Base-by-base conservation (phyloP, 2,329 filamentous ascomycete species). In the Penicillium fuscoglaucum region DNA sequence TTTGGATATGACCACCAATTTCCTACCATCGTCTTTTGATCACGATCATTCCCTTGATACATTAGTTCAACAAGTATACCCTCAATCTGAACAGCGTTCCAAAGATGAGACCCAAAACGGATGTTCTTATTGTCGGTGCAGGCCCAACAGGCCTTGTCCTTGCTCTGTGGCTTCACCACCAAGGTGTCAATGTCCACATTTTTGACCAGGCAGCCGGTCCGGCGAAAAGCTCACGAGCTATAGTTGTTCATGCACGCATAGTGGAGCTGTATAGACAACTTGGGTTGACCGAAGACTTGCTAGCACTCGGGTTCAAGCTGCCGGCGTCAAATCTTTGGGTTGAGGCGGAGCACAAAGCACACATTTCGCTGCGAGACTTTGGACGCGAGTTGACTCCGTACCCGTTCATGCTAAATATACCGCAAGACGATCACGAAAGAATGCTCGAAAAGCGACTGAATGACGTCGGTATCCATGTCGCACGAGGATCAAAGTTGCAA, bases 231-330 rank as follows among this genome's bases (percentile, higher is more conserved):
- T 60, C 81, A 72, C 61, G 74, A 24, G 70, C 73, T 9, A 67
- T 84, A 1, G 73, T 76, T 10, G 67, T 84, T 6, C 82, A 84
- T 56, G 72, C 80, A 13, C 78, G 82, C 9, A 81, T 78, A 1
- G 65, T 82, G 9, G 82, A 84, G 63, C 71, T 83, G 26, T 76
- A 83, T 50, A 75, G 75, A 47, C 80, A 82, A 40, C 75, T 83
- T 45, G 70, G 70, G 6, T 62, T 79, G 33, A 67, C 74, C 8
- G 69, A 76, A 12, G 67, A 68, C 3, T 63, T 82, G 28, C 45
- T 80, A 2, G 59, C 64, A 1, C 65, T 66, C 6, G 79, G 79
- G 19, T 74, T 74, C 46, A 64, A 72, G 19, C 68, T 76, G n/a
- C 61, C 62, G 15, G 78, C 76, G 10, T 70, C 74, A 9, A 74